Evolutionary conservation across 805 yeast genomes (phyloP), one percentile per base, ranked within the genome.

Genomic region (Wickerhamiella sorbophila): DNA sequence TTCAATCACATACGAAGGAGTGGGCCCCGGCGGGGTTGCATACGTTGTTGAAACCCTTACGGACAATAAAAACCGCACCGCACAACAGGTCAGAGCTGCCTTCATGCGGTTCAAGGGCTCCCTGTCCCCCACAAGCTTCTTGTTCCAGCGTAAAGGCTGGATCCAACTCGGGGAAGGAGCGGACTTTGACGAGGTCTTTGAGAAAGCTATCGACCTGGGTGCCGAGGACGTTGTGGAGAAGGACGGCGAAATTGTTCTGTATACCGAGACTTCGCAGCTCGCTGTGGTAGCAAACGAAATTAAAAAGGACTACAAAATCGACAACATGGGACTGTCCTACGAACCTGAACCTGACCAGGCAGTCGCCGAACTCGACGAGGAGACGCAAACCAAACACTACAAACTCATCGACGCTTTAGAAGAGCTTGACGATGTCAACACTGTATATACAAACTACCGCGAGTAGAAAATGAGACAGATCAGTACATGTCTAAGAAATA

Each of bases 21-120:
- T 86, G 58, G 96, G 88, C 0, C 95, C 95, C 0, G 93, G 87
- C 1, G 95, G 95, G 2, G 83, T 83, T 2, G 82, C 95, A 0
- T 67, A 86, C 36, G 71, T 88, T 3, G 75, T 88, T 4, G 94
- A 85, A 53, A 87, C 94, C 0, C 67, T 77, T 38, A 88, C 97
- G 0, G 95, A 88, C 56, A 88, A 85, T 60, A 84, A 81, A 59
- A 76, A 80, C 45, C 67, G 97, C 40, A 78, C 95, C 0, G 71
- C 85, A 29, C 79, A 82, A 14, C 69, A 70, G 38, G 78, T 91
- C 6, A 74, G 87, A 53, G 75, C 80, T 6, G 78, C 82, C 3
- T 75, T 88, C 57, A 71, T 77, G 33, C 81, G 81, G 50, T 49
- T 31, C 39, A 71, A 69, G 48, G 77, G 76, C 1, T 67, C 77